Evolutionary conservation across 1,139 yeast genomes (phyloP).

Genomic region (Fermentozyma sake): DNA sequence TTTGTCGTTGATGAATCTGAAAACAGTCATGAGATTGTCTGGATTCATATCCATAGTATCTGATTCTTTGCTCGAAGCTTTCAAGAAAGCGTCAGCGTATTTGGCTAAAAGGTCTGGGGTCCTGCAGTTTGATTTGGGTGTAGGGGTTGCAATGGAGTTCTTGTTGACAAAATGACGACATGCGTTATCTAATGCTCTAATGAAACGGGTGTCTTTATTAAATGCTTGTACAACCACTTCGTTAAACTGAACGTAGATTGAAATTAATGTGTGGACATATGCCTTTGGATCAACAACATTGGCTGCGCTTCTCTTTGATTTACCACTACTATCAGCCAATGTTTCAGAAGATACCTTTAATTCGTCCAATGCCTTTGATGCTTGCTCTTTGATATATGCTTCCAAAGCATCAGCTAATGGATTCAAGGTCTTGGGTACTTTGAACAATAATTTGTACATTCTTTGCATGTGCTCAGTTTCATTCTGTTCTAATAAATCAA

Average conservation of each 20-base stretch:
- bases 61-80: constrained; percentile 66
- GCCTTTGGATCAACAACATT: constrained; percentile 62
- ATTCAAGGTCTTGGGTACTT: constrained; percentile 69
- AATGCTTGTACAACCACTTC: constrained; percentile 68
- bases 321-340: constrained; percentile 7
- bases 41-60: constrained; percentile 71
- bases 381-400: constrained; percentile 69
- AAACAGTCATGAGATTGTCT: constrained; percentile 81
- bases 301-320: constrained; percentile 19
- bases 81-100: constrained; percentile 80
- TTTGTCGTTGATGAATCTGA: constrained; percentile 87
- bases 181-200: constrained; percentile 85
- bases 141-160: constrained; percentile 74
- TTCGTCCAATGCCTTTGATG: constrained; percentile 62
- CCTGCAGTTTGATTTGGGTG: constrained; percentile 42
- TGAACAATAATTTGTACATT: constrained; percentile 69
- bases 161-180: constrained; percentile 81
- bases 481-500: constrained; percentile 66
- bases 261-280: constrained; percentile 73
- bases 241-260: constrained; percentile 64
- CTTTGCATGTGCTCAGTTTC: constrained; percentile 75
- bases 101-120: constrained; percentile 92
- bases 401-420: constrained; percentile 77
- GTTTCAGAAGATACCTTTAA: constrained; percentile 48
- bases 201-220: constrained; percentile 71